Base-by-base conservation (phyloP, 176 grass and related monocot species). In the Aegilops speltoides region DNA sequence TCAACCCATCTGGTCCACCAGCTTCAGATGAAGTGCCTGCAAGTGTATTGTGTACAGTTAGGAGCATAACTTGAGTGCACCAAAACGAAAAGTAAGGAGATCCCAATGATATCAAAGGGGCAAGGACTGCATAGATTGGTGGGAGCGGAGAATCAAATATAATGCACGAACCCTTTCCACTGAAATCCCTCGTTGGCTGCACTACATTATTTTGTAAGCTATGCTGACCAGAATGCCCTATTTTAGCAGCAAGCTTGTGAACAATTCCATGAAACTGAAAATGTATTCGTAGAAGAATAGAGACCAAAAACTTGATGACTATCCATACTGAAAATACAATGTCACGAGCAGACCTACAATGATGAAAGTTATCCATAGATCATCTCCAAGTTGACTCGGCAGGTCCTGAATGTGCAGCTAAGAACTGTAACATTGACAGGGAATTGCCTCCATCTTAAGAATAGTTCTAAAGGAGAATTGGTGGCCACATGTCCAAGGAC, bases 1-100 rank as follows among this genome's bases (percentile, higher is more conserved):
- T 86, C 79, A 96, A 77, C 24, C 81, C 88, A 78, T 84, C 80
- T 37, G 90, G 77, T 33, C 85, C 71, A 29, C 33, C 76, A 73
- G 25, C 73, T 81, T 79, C 81, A 80, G 76, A 56, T 74, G 85
- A 93, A 77, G 45, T 77, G 16, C 73, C 73, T 77, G 73, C 7
- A 31, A 77, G 70, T 87, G 34, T 80, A 87, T 64, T 88, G n/a
- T 59, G 43, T 56, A 23, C 15, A 45, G 36, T 85, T 34, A 84
- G 28, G 69, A 52, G 37, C n/a, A 65, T 72, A 54, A 16, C 20
- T 75, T 74, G 38, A 52, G 22, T 37, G 2, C 10, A 36, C 69
- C 26, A 82, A 67, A 82, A 76, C 2, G 15, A 2, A 32, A 57
- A 12, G 50, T 26, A 32, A 70, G 66, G 0, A 37, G 14, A 40